Base-by-base conservation (phyloP, 129 eudicot species). In the Smallanthus sonchifolius region DNA sequence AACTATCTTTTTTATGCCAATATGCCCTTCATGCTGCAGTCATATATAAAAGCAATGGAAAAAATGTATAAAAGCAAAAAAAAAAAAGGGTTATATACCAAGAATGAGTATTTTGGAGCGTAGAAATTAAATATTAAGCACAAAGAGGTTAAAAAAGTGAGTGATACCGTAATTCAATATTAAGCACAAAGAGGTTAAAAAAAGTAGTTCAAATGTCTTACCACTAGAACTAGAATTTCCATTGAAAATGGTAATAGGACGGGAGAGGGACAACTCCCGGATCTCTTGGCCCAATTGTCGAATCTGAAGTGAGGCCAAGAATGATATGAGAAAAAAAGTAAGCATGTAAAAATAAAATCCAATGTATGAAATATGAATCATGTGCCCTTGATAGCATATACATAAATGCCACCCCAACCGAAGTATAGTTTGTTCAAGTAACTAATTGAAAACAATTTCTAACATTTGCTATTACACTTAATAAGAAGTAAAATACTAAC, bases 281-380 rank as follows among this genome's bases (percentile, higher is more conserved):
- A 92, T 92, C 81, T 92, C 97, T 81, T 83, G 83, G 11, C 96
- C 94, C 89, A 92, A 64, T 76, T 89, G 88, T 48, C 88, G 85
- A 35, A 92, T 86, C 97, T 92, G 85, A 75, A 69, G 78, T 44
- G 51, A 70, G n/a, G 2, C 44, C 61, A 78, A 17, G 56, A 19
- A 69, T 10, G 24, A 66, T 47, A 38, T 8, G 49, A 49, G 28
- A 38, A 68, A 65, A 24, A n/a, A 37, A 20, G 4, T 14, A 54
- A 30, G 63, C 70, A 81, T 13, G 72, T 8, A 68, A 57, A 51
- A 36, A 77, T 60, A 15, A 30, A 65, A 40, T 44, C 15, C 10
- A 2, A 30, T 54, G 74, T 14, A 67, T 24, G 30, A n/a, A n/a
- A 24, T 24, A 24, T 28, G 20, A 24, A 76, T 30, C 67, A 54